These are phyloP conservation scores for Lunasporangiospora selenospora DNA, from an alignment of 192 early-diverging fungal species.

Conservation along the genomic window DNA sequence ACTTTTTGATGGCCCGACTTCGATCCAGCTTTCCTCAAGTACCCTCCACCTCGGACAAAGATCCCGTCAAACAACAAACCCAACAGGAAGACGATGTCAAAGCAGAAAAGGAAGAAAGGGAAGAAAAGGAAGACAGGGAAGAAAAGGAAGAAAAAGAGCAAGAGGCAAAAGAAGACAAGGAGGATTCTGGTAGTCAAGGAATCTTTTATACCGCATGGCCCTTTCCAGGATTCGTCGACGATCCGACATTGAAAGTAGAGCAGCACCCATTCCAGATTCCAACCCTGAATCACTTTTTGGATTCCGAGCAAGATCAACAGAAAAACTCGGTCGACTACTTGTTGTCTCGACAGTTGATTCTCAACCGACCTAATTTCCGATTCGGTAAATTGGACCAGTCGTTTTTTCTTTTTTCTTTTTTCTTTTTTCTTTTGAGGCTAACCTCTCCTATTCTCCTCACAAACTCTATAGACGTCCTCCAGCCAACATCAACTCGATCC, in stretches of 20 bases:
- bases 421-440: constrained; percentile 1
- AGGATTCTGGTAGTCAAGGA: not conserved
- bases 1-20: constrained; percentile 70
- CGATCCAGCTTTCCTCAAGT: constrained; percentile 31
- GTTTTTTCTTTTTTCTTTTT: too few species aligned
- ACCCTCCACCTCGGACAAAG: too few species aligned
- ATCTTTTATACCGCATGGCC: constrained; percentile 54
- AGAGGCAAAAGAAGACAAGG: too few species aligned
- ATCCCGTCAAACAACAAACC: not conserved
- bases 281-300: constrained; percentile 30
- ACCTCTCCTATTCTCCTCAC: constrained; percentile 7
- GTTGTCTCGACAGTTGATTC: constrained; percentile 50
- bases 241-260: constrained; percentile 4
- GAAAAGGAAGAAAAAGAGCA: too few species aligned
- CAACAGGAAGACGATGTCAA: not conserved
- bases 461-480: constrained; percentile 63
- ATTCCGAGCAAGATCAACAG: constrained; percentile 12
- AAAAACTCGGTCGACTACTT: constrained; percentile 26
- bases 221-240: constrained; percentile 44
- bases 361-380: constrained; percentile 55
- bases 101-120: not conserved
- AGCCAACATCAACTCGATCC: constrained; percentile 57
- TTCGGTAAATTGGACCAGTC: constrained; percentile 50
- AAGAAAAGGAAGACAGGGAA: constrained; percentile 9
- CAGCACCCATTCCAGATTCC: constrained; percentile 25